Base-by-base conservation (phyloP, 1,139 yeast genomes). In the Sugiyamaella xylanicola region DNA sequence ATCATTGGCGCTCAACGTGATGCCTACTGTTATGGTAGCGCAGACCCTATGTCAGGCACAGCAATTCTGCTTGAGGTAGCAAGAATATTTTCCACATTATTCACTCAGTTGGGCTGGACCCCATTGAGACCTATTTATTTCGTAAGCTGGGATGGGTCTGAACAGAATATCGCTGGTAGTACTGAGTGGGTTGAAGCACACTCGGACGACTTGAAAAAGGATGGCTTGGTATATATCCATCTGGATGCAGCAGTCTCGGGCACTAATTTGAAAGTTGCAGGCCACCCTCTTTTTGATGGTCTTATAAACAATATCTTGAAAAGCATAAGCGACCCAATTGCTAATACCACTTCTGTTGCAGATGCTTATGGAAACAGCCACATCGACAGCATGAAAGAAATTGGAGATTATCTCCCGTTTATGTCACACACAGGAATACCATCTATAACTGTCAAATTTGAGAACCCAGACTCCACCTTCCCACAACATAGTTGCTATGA, bases 1-100 rank as follows among this genome's bases (percentile, higher is more conserved):
- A 77, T 92, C 5, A 81, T 93, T 57, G 97, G 97, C 1, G 91
- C 97, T 0, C 82, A 87, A 4, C 77, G 97, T 61, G 97, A 92
- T 66, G 77, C 96, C 0, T 72, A 83, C 32, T 85, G 95, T 63
- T 82, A 77, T 63, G 98, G 97, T 9, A 85, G 95, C 0, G 74
- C 83, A 1, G 79, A 82, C 35, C 84, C 93, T 19, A 83, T 83
- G 63, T 83, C 96, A 1, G 96, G 97, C 0, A 85, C 95, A 0
- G 83, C 86, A 0, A 77, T 86, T 1, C 68, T 93, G 57, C 72
- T 92, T 15, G 95, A 90, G 63, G 72, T 92, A 55, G 83, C 89
- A 3, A 81, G 87, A 56, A 70, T 88, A 0, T 81, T 93, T 57
- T 83, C 91, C n/a, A 76, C 82, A 20, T 73, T 92, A 68, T 85